Evolutionary conservation across 2,329 filamentous ascomycete genomes (phyloP).

Genomic region (Cadophora malorum): DNA sequence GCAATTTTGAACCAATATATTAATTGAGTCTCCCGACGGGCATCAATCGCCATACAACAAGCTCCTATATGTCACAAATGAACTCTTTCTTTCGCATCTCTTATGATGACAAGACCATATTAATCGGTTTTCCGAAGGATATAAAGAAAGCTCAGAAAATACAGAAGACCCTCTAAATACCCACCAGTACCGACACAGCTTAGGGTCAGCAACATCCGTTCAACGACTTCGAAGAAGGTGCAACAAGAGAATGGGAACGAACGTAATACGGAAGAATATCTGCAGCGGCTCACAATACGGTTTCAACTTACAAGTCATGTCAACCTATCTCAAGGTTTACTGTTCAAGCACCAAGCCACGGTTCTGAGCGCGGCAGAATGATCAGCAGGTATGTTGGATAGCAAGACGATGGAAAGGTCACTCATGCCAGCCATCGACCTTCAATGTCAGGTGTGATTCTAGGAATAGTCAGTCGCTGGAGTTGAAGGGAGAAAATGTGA

Average conservation of each 20-base stretch:
- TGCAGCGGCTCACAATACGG: neutral
- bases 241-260: neutral
- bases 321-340: neutral
- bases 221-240: neutral
- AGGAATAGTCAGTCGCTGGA: slow-evolving; percentile 9
- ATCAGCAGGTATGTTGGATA: neutral
- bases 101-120: neutral
- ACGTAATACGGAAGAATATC: neutral
- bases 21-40: too few species aligned
- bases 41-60: too few species aligned
- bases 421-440: neutral
- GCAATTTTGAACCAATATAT: too few species aligned
- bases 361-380: neutral
- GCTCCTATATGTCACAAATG: too few species aligned
- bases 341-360: neutral
- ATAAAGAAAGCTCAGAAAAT: too few species aligned
- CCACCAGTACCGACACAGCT: too few species aligned
- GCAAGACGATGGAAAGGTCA: neutral
- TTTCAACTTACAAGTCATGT: neutral
- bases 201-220: neutral
- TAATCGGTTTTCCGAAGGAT: neutral
- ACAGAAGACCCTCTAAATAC: too few species aligned
- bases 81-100: neutral
- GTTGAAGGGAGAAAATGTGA: neutral
- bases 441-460: neutral